These are phyloP conservation scores for Colletotrichum falcatum DNA, from an alignment of 2,329 filamentous ascomycete species.

Conservation along the genomic window DNA sequence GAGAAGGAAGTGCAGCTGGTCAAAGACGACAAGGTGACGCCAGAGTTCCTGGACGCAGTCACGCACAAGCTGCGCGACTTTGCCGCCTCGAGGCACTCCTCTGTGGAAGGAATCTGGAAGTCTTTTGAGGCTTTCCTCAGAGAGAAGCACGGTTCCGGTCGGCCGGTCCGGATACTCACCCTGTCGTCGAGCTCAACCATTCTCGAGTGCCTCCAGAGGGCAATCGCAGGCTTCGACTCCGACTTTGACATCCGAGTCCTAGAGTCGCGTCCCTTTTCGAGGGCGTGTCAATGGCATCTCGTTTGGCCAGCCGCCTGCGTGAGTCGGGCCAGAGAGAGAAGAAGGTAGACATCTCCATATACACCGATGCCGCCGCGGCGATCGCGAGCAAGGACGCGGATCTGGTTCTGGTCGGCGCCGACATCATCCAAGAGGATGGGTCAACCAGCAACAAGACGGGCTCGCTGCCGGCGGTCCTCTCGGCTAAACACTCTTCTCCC, in stretches of 20 bases:
- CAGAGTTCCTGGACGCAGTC: conserved; percentile 37
- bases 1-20: conserved; percentile 48
- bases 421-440: conserved; percentile 68
- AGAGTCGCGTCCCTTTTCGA: conserved; percentile 77
- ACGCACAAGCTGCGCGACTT: conserved; percentile 40
- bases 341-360: conserved; percentile 59
- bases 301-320: conserved; percentile 49
- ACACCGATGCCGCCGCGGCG: conserved; percentile 70
- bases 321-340: conserved; percentile 41
- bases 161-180: conserved; percentile 64
- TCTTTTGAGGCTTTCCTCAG: conserved; percentile 52
- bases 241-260: conserved; percentile 69
- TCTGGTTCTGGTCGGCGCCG: conserved; percentile 72
- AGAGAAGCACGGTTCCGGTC: conserved; percentile 41
- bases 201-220: conserved; percentile 58
- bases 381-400: conserved; percentile 65
- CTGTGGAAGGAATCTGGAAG: conserved; percentile 49
- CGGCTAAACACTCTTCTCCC: conserved; percentile 62
- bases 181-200: conserved; percentile 74
- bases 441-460: conserved; percentile 77
- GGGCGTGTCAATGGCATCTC: conserved; percentile 68
- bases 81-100: conserved; percentile 42
- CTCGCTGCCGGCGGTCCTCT: conserved; percentile 68
- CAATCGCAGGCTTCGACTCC: conserved; percentile 51
- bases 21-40: conserved; percentile 38